Conservation (phyloP, 192 early-diverging fungal genomes). For the Lobulomyces angularis region DNA sequence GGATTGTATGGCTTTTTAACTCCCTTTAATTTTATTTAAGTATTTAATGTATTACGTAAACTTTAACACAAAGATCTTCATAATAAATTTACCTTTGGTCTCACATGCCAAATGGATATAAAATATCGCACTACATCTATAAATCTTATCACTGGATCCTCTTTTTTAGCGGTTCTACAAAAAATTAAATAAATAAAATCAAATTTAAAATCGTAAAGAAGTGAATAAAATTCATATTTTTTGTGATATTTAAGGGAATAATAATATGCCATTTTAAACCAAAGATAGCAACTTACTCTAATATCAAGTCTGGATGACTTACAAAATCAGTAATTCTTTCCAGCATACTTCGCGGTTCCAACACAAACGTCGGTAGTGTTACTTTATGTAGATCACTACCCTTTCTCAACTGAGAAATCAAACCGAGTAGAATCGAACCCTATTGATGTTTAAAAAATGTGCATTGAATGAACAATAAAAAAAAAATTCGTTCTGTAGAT, state of each 20-base stretch:
- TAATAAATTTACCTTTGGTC: constrained; percentile 54
- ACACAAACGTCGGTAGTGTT: constrained; percentile 89
- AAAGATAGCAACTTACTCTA: constrained; percentile 38
- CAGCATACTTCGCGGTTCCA: constrained; percentile 85
- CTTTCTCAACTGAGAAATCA: constrained; percentile 77
- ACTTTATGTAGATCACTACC: constrained; percentile 85
- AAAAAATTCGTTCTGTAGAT: too few species aligned
- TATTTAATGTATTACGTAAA: not conserved
- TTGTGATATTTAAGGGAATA: not conserved
- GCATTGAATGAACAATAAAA: too few species aligned
- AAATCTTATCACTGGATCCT: constrained; percentile 65
- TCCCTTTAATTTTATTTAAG: constrained; percentile 33
- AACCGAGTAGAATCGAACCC: constrained; percentile 71
- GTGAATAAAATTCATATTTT: not conserved
- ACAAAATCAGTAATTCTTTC: constrained; percentile 96
- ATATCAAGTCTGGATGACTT: constrained; percentile 70
- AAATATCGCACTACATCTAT: constrained; percentile 73
- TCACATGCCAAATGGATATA: constrained; percentile 85
- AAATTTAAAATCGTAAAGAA: constrained; percentile 1
- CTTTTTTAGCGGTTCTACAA: constrained; percentile 50
- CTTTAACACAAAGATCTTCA: not conserved
- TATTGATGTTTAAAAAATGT: too few species aligned
- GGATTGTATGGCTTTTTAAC: constrained; percentile 95
- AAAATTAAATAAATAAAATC: constrained; percentile 2
- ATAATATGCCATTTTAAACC: not conserved